These are phyloP conservation scores for Capsella rubella DNA, from an alignment of 441 rosid species.

Conservation along the genomic window DNA sequence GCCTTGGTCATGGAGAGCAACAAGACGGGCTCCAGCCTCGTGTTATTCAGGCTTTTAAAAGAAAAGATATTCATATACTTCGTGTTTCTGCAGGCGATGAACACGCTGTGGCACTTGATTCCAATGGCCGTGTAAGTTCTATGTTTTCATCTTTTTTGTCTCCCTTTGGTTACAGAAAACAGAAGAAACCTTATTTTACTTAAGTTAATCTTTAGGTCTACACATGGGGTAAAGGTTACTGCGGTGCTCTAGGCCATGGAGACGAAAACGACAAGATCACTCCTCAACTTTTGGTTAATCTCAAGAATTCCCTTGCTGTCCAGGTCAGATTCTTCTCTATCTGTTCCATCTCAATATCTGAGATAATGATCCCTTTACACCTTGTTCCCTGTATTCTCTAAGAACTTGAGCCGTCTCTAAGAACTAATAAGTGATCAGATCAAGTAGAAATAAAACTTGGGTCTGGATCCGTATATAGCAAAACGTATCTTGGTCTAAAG, in stretches of 20 bases:
- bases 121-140: constrained; percentile 80
- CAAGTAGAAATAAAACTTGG: not conserved
- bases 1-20: constrained; percentile 98
- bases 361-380: not conserved
- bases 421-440: not conserved
- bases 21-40: constrained; percentile 86
- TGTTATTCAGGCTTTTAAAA: constrained; percentile 69
- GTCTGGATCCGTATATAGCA: not conserved
- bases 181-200: not conserved
- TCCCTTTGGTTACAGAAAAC: constrained; percentile 21
- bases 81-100: constrained; percentile 98
- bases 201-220: constrained; percentile 62
- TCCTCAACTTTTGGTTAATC: constrained; percentile 72
- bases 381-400: not conserved
- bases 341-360: constrained; percentile 18
- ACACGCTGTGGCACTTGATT: constrained; percentile 95
- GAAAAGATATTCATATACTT: constrained; percentile 72
- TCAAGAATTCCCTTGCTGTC: constrained; percentile 67
- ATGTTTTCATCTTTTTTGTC: constrained; percentile 27
- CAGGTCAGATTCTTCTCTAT: constrained; percentile 62
- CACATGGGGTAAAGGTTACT: constrained; percentile 99
- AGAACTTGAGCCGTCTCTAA: not conserved
- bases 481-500: not conserved
- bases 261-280: constrained; percentile 88
- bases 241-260: constrained; percentile 98